Base-by-base conservation (phyloP, 2,329 filamentous ascomycete genomes). In the Verticillium nonalfalfae region DNA sequence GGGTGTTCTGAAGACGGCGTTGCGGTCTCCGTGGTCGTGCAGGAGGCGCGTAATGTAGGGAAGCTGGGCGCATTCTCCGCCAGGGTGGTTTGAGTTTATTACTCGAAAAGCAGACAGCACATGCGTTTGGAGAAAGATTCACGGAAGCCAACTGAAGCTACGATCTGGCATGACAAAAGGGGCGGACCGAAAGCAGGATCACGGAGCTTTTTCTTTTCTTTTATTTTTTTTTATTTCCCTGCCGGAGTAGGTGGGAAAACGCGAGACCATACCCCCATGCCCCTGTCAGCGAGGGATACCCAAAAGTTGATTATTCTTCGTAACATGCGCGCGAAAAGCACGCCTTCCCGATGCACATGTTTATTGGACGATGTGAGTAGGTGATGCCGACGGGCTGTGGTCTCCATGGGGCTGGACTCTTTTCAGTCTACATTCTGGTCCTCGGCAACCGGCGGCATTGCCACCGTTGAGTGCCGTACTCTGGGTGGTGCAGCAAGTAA, bases 291-390 rank as follows among this genome's bases (percentile, higher is more conserved):
- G 52, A 33, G 50, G 63, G 60, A 64, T 62, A 63, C 59, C 60
- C 21, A 64, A 64, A 64, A 64, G 63, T 64, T 54, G 59, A 40
- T 61, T 60, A 26, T 61, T 33, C 21, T 26, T 11, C 21, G n/a
- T 9, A 13, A 21, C 18, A 31, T 31, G 26, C 26, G 26, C 26
- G 4, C 45, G 45, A 10, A 21, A 52, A 18, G 18, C 15, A 52
- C 18, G n/a, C 39, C 18, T 52, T 50, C 21, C 45, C 11, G 45
- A 21, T 52, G n/a, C 45, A 21, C 45, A 52, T 52, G 45, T 18
- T 26, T 10, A 15, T 9, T n/a, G 15, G 39, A 18, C 2, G 39
- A 7, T n/a, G 14, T 10, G 39, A n/a, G 14, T 9, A 3, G 39
- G n/a, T n/a, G 7, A 15, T n/a, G 39, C 39, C n/a, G 15, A n/a